phyloP scores from a whole-genome alignment of 108 stramenopile species.

The Pseudonitzschia delicatissima region DNA sequence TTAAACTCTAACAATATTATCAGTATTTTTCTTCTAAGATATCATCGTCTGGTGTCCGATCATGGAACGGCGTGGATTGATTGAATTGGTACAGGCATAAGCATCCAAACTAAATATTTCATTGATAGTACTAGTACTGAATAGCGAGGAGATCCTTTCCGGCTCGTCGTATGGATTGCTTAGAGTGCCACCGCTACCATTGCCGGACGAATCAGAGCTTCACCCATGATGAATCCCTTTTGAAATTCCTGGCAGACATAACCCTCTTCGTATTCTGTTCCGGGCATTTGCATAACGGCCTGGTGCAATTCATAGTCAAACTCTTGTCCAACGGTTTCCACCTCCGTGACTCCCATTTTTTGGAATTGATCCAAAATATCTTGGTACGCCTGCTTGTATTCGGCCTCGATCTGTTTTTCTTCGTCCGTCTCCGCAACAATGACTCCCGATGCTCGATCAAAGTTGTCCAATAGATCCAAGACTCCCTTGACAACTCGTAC shows the following conservation, averaged over 20 bases:
- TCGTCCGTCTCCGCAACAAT: slow-evolving; percentile 57
- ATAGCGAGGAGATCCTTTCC: no score
- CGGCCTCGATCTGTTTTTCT: slow-evolving; percentile 61
- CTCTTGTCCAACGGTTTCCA: slow-evolving; percentile 79
- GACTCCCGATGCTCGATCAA: slow-evolving; percentile 76
- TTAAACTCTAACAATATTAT: no score
- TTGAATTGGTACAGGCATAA: no score
- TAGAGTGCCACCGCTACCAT: slow-evolving; percentile 84
- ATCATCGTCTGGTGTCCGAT: no score
- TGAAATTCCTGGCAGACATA: slow-evolving; percentile 87
- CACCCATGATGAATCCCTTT: slow-evolving; percentile 62
- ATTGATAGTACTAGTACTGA: no score
- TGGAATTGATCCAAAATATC: slow-evolving; percentile 57
- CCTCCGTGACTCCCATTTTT: slow-evolving; percentile 73
- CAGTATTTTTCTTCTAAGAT: no score
- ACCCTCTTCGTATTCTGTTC: slow-evolving; percentile 80
- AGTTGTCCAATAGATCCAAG: slow-evolving; percentile 75
- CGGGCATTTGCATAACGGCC: slow-evolving; percentile 81
- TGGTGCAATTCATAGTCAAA: slow-evolving; percentile 88
- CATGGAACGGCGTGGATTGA: no score
- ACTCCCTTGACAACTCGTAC: slow-evolving; percentile 57
- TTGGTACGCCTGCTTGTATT: slow-evolving; percentile 66
- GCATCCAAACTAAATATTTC: no score
- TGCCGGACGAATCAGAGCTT: slow-evolving; percentile 78
- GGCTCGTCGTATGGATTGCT: neutral